Base-by-base conservation (phyloP, 768 basidiomycete genomes). In the Scleroderma bovista region DNA sequence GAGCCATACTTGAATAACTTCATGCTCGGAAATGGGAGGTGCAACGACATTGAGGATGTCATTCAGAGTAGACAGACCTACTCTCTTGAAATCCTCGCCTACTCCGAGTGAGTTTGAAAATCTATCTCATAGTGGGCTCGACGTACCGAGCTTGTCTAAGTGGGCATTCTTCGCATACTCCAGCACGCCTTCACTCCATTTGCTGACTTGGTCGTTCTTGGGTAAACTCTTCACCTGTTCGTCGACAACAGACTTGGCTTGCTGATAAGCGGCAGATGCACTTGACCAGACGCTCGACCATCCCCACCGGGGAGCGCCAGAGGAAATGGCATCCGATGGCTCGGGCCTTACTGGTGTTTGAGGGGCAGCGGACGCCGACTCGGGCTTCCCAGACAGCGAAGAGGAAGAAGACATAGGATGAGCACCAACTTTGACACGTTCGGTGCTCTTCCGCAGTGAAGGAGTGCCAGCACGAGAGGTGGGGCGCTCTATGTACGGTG, bases 21-120 rank as follows among this genome's bases (percentile, higher is more conserved):
- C 96, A 64, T 98, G 95, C 66, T 95, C 94, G 22, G 94, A 90
- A 59, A 98, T 98, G 12, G 96, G 96, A 37, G 96, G 96, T 1
- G 96, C 96, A 52, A 99, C 95, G 24, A 87, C 95, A 64, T 97
- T 95, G 45, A 99, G 73, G 49, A 99, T 84, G 50, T 95, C 93
- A 2, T 82, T 90, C 23, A 98, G 72, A 3, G 94, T 93, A 10
- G 90, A 92, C 33, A 94, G 70, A 24, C 93, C 91, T 23, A 88
- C 87, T 45, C 85, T 79, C 62, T 84, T 90, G 60, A 98, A 85
- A 62, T 96, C 94, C 63, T 93, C 79, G 46, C 90, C 93, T 96
- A 59, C 31, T 54, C 16, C 33, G 37, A 13, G 55, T 55, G 11
- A 55, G 32, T 24, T 36, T 41, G 29, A 20, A 52, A 29, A 20